These are phyloP conservation scores for Asterella californica DNA, from an alignment of 225 moss, liverwort and hornwort species.

Conservation along the genomic window DNA sequence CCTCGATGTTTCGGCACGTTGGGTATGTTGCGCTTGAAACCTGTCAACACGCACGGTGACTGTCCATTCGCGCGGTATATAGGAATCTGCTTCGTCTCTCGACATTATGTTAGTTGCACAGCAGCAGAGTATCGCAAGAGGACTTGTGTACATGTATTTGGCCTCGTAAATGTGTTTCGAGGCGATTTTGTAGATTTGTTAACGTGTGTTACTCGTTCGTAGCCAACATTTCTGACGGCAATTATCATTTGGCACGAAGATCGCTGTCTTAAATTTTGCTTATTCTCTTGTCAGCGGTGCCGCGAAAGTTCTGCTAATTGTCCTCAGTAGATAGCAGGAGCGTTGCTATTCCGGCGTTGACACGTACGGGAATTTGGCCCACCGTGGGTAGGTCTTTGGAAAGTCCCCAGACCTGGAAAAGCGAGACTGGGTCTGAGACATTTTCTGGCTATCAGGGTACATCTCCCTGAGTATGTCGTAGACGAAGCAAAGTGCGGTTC, in stretches of 20 bases:
- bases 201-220: background rate
- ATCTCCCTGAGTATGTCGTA: background rate
- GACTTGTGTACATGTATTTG: background rate
- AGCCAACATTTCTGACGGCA: background rate
- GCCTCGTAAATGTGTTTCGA: background rate
- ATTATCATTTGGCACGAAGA: background rate
- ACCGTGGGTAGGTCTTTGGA: background rate
- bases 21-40: conserved; percentile 16
- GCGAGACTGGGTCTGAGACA: background rate
- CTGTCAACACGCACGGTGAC: background rate
- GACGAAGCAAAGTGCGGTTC: background rate
- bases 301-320: background rate
- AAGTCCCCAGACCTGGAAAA: background rate
- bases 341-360: background rate
- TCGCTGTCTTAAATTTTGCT: background rate
- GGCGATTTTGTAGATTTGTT: background rate
- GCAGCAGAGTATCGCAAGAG: too few relatives aligned
- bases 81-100: background rate
- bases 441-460: background rate
- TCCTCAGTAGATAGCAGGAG: background rate
- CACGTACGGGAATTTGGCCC: background rate
- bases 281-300: background rate
- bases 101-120: background rate
- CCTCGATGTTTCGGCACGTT: conserved; percentile 13
- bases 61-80: background rate